phyloP scores from a whole-genome alignment of 805 yeast species.

The Metschnikowia lochheadii region DNA sequence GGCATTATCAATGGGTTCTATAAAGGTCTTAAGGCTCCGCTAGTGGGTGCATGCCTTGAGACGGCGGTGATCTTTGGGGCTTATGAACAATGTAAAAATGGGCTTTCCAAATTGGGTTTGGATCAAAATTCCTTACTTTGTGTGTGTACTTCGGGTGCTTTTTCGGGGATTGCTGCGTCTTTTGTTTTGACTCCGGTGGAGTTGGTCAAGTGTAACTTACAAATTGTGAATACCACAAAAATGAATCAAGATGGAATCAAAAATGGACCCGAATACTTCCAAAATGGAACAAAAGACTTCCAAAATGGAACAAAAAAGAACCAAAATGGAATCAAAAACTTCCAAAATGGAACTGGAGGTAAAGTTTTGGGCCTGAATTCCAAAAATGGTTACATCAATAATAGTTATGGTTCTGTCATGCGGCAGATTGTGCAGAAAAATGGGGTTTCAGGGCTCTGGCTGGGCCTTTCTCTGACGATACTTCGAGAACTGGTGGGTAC shows the following conservation, averaged over 20 bases:
- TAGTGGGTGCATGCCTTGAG: conserved; percentile 87
- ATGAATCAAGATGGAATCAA: no score
- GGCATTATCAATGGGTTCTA: conserved; percentile 74
- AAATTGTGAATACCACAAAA: conserved; percentile 45
- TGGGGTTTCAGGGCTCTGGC: conserved; percentile 79
- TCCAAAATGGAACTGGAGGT: no score
- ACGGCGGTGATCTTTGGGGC: conserved; percentile 74
- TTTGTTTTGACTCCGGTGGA: conserved; percentile 90
- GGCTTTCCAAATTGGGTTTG: conserved; percentile 9
- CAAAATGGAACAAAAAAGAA: no score
- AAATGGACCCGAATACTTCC: no score
- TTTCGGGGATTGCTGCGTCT: conserved; percentile 79
- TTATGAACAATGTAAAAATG: conserved; percentile 35
- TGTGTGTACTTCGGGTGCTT: conserved; percentile 65
- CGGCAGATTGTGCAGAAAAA: conserved; percentile 39
- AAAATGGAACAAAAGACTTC: no score
- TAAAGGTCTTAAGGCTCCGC: conserved; percentile 74
- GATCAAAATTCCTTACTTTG: conserved; percentile 6
- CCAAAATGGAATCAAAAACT: no score
- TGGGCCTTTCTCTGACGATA: conserved; percentile 79
- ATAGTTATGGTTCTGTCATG: conserved; percentile 30
- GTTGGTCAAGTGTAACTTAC: conserved; percentile 80
- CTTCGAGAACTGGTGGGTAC: conserved; percentile 86
- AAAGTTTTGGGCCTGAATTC: no score
- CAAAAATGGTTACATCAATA: conserved; percentile 1